Evolutionary conservation across 768 basidiomycete species (phyloP).

Genomic region (Russula sp.): DNA sequence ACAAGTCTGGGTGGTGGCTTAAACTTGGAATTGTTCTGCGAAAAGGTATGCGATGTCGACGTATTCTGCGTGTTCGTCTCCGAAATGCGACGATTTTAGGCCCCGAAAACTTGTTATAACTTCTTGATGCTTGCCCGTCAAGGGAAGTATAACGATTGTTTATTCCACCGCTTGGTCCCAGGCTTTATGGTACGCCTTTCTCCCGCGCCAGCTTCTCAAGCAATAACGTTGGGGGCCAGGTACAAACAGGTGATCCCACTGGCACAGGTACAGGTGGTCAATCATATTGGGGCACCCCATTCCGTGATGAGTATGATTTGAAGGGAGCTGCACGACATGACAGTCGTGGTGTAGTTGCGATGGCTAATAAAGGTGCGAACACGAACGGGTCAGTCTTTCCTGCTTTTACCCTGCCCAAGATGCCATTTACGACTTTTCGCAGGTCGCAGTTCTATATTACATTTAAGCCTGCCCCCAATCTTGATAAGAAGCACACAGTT

Average conservation of each 20-base stretch:
- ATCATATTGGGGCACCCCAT: slow-evolving; percentile 93
- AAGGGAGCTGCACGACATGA: slow-evolving; percentile 90
- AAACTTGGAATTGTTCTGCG: slow-evolving; percentile 84
- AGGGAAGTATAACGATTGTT: slow-evolving; percentile 85
- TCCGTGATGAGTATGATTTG: slow-evolving; percentile 89
- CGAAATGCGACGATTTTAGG: slow-evolving; percentile 45
- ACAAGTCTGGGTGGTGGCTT: slow-evolving; percentile 86
- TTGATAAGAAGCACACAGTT: slow-evolving; percentile 93
- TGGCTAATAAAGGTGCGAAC: slow-evolving; percentile 93
- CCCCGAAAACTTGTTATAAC: slow-evolving; percentile 98
- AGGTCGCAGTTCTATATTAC: slow-evolving; percentile 95
- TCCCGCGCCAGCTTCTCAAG: slow-evolving; percentile 12
- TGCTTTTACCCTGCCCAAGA: slow-evolving; percentile 10
- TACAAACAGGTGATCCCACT: slow-evolving; percentile 98
- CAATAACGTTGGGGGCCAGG: slow-evolving; percentile 45
- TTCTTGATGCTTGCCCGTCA: slow-evolving; percentile 90
- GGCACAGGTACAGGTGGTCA: slow-evolving; percentile 93
- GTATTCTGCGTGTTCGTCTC: slow-evolving; percentile 10
- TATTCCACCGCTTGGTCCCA: slow-evolving; percentile 92
- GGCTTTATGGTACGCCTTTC: slow-evolving; percentile 78
- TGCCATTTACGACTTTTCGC: slow-evolving; percentile 3
- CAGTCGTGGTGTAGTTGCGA: slow-evolving; percentile 77
- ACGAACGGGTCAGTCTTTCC: slow-evolving; percentile 68
- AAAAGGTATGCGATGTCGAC: slow-evolving; percentile 55
- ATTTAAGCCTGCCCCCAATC: slow-evolving; percentile 75